Evolutionary conservation across 1,139 yeast species (phyloP).

Genomic region (Yamadazyma siamensis): DNA sequence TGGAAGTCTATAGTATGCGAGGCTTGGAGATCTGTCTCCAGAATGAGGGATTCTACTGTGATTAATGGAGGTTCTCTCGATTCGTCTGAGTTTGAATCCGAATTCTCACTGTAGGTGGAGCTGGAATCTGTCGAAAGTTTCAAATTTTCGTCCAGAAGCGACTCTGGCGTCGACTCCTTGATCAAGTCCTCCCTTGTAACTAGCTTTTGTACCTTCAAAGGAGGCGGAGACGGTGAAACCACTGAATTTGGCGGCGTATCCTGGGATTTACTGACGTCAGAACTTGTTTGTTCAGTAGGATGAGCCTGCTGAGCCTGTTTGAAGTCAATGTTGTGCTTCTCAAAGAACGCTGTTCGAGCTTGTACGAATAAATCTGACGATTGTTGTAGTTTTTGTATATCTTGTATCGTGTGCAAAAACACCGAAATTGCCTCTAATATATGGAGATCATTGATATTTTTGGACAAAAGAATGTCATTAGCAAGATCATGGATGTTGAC

Average conservation of each 20-base stretch:
- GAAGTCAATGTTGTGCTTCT: slow-evolving; percentile 19
- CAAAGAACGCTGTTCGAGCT: slow-evolving; percentile 27
- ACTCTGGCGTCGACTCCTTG: slow-evolving; percentile 12
- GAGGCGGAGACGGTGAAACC: no score
- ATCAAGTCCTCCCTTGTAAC: no score
- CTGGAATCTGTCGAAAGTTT: neutral
- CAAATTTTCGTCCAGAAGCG: slow-evolving; percentile 2
- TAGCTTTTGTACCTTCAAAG: no score
- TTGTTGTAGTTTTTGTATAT: slow-evolving; percentile 30
- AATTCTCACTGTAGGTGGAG: neutral
- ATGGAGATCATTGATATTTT: slow-evolving; percentile 34
- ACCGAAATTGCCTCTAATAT: slow-evolving; percentile 36
- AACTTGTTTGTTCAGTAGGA: neutral
- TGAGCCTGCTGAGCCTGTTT: neutral
- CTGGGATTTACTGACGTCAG: no score
- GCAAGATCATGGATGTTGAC: slow-evolving; percentile 34
- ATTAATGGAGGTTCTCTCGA: neutral
- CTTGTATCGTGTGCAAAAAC: slow-evolving; percentile 27
- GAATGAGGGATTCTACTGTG: neutral
- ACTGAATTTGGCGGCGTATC: neutral
- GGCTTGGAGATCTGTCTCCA: slow-evolving; percentile 5
- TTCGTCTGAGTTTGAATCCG: neutral
- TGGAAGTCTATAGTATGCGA: slow-evolving; percentile 12
- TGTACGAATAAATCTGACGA: slow-evolving; percentile 21
- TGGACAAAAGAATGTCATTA: slow-evolving; percentile 29